Base-by-base conservation (phyloP, 805 yeast species). In the Candida dajiaensis region DNA sequence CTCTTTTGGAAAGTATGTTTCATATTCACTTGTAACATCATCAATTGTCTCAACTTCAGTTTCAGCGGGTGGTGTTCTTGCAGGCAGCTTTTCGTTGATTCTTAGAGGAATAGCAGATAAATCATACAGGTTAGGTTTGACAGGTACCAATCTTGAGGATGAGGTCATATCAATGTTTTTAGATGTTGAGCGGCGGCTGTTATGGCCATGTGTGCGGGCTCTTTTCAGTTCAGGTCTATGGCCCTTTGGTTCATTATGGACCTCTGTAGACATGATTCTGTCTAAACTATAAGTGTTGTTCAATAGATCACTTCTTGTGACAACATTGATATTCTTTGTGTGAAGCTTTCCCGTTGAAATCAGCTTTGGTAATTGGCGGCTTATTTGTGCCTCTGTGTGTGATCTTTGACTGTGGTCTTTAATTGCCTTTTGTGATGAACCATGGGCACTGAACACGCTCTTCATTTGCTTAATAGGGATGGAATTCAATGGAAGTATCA, bases 231-330 rank as follows among this genome's bases (percentile, higher is more conserved):
- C 18, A 38, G 10, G 36, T 16, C 36, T 18, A 8, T 16, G 4
- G 20, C 13, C 10, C 12, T 28, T 6, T 15, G 19, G 5, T 31
- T 18, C 36, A 10, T n/a, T 20, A 9, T 7, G 16, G 16, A 13
- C 35, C 15, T 10, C 16, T 13, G 16, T 16, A 15, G 35, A 29
- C 18, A 29, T 15, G 5, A 29, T 29, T 29, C 35, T 29, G 7
- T 48, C 48, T 16, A 49, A 42, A 16, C 48, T 42, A 42, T 51
- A 54, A 3, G 40, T 52, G 25, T 54, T 55, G 41, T 55, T 51
- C 10, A 58, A 15, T 4, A 59, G 31, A 42, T 60, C 64, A 39
- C 55, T 53, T 42, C 64, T 53, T 1, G 63, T 60, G 9, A 60
- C 50, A 10, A 53, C 54, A 25, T 55, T 52, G 41, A 60, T 50